A percentile compares a stretch with the other conserved stretches of the same genome.
phyloP scores from a whole-genome alignment of 257 asterid genomes.

The Gentiana macrophylla region DNA sequence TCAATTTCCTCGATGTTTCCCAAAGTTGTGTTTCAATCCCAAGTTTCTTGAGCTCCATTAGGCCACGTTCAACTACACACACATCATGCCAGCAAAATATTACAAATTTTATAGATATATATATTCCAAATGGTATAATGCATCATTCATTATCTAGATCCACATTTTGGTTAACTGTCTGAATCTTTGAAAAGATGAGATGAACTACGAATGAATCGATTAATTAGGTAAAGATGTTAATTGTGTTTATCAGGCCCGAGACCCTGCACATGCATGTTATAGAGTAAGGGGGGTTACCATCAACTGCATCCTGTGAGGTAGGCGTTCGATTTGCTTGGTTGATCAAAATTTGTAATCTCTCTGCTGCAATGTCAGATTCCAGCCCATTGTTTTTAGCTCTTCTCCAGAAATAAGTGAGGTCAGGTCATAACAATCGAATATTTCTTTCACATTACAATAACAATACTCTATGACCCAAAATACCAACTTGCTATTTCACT shows the following conservation, averaged over 20 bases:
- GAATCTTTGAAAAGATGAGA: too few species aligned
- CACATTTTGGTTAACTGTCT: too few species aligned
- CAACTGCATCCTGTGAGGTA: conserved; percentile 70
- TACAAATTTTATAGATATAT: too few species aligned
- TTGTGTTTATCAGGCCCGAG: too few species aligned
- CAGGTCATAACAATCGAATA: not conserved
- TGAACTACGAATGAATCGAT: too few species aligned
- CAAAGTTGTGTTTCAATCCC: conserved; percentile 75
- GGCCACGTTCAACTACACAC: conserved; percentile 68
- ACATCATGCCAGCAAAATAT: not conserved
- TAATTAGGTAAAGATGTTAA: too few species aligned
- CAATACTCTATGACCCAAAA: too few species aligned
- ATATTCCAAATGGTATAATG: too few species aligned
- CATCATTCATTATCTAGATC: too few species aligned
- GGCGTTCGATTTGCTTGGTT: conserved; percentile 39
- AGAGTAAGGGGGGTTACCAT: conserved; percentile 30
- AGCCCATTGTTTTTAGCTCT: conserved; percentile 57
- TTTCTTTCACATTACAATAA: not conserved
- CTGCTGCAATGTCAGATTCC: conserved; percentile 75
- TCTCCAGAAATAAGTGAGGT: conserved; percentile 69
- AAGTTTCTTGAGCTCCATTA: conserved; percentile 67
- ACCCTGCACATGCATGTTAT: not conserved
- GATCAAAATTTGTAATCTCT: conserved; percentile 67
- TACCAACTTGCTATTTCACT: too few species aligned
- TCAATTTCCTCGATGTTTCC: conserved; percentile 58